Percentiles rank a stretch among this genome's conserved stretches.
phyloP scores from a whole-genome alignment of 352 stramenopile genomes.

The Hyphochytrium catenoides region DNA sequence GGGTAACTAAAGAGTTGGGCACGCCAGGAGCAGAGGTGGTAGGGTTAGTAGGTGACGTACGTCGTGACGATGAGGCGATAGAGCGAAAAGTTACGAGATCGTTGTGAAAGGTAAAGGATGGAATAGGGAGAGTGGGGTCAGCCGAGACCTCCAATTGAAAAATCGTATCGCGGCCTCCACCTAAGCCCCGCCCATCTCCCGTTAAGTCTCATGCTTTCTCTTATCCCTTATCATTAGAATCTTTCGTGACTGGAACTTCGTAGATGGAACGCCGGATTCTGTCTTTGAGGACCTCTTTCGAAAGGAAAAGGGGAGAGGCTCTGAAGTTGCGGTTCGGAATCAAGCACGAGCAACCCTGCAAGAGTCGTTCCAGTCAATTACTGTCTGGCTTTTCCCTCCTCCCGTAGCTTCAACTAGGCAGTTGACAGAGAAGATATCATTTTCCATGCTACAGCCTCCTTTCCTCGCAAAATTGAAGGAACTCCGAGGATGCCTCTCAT shows the following conservation, averaged over 20 bases:
- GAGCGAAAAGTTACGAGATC: too few relatives aligned
- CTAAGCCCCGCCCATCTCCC: too few relatives aligned
- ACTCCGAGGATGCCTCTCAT: constrained; percentile 33
- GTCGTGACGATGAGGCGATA: too few relatives aligned
- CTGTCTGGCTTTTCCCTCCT: constrained; percentile 53
- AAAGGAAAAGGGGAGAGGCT: constrained; percentile 44
- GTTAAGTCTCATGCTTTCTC: too few relatives aligned
- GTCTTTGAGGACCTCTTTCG: constrained; percentile 49
- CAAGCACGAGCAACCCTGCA: constrained; percentile 35
- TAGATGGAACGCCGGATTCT: constrained; percentile 44
- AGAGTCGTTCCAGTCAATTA: constrained; percentile 57
- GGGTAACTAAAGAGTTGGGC: too few relatives aligned
- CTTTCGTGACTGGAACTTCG: constrained; percentile 67
- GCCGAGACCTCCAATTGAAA: too few relatives aligned
- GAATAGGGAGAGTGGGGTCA: too few relatives aligned
- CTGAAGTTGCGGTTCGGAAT: constrained; percentile 53
- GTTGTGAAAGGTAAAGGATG: too few relatives aligned
- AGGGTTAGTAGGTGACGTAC: too few relatives aligned
- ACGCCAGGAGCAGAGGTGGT: too few relatives aligned
- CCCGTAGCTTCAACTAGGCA: constrained; percentile 32
- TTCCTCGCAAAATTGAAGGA: constrained; percentile 50
- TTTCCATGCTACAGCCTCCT: constrained; percentile 40
- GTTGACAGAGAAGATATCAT: constrained; percentile 48
- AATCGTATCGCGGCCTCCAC: too few relatives aligned
- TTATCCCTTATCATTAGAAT: too few relatives aligned